These are phyloP conservation scores for Cryomyces minteri DNA, from an alignment of 495 filamentous ascomycete genomes.

Conservation along the genomic window DNA sequence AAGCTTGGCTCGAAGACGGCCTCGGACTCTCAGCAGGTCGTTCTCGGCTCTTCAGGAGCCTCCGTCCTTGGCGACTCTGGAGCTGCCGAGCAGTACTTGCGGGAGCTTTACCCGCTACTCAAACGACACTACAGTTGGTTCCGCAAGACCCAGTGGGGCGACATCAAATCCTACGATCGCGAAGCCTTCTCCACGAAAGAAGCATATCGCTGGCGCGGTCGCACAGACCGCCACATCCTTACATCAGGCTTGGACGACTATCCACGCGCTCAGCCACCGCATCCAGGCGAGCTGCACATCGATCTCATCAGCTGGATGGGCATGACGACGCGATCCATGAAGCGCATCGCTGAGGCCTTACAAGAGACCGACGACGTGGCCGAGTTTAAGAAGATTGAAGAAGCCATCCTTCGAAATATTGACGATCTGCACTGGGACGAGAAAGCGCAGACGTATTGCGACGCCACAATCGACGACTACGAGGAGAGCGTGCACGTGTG, in stretches of 20 bases:
- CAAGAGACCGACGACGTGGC: constrained; percentile 55
- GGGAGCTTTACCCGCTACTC: constrained; percentile 75
- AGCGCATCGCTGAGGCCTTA: constrained; percentile 55
- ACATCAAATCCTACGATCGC: constrained; percentile 80
- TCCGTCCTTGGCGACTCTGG: constrained; percentile 47
- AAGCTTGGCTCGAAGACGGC: constrained; percentile 28
- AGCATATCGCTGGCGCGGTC: constrained; percentile 91
- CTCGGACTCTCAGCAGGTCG: constrained; percentile 3
- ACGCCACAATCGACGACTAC: constrained; percentile 88
- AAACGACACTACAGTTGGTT: constrained; percentile 90
- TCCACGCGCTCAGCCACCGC: constrained; percentile 84
- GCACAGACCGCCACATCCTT: constrained; percentile 67
- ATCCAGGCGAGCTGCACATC: constrained; percentile 90
- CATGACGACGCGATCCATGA: constrained; percentile 69
- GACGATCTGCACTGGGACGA: constrained; percentile 89
- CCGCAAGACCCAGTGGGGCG: constrained; percentile 74
- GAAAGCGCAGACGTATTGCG: constrained; percentile 65
- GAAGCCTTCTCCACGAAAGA: constrained; percentile 73
- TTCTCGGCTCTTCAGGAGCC: constrained; percentile 25
- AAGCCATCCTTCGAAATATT: constrained; percentile 69
- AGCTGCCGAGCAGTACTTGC: constrained; percentile 54
- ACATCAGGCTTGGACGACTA: constrained; percentile 95
- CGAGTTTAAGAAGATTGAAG: constrained; percentile 51
- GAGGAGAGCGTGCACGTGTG: constrained; percentile 82
- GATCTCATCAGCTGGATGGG: constrained; percentile 96